A percentile compares a stretch with the other conserved stretches of the same genome.
phyloP scores from a whole-genome alignment of 2,329 filamentous ascomycete species.

The Colletotrichum australisinense region DNA sequence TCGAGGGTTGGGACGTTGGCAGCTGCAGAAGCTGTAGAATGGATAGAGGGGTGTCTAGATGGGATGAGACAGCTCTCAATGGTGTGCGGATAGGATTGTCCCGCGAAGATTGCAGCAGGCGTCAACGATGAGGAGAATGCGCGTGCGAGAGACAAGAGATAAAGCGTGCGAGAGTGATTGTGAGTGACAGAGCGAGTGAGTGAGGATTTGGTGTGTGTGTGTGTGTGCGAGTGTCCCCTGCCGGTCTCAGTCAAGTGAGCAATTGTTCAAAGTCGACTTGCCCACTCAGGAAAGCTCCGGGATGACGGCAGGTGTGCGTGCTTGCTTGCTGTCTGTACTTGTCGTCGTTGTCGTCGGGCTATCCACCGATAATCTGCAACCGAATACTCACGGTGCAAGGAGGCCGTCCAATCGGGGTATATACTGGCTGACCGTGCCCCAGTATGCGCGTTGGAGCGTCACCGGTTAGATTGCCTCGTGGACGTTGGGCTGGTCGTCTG shows the following conservation, averaged over 20 bases:
- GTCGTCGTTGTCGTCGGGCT: constrained; percentile 23
- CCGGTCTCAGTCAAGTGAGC: constrained; percentile 30
- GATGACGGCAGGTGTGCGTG: constrained; percentile 30
- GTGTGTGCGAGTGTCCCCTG: constrained; percentile 23
- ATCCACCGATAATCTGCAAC: constrained; percentile 26
- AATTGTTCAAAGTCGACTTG: constrained; percentile 31
- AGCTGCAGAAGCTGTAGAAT: constrained; percentile 31
- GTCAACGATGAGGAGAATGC: constrained; percentile 9
- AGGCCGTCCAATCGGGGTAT: constrained; percentile 31
- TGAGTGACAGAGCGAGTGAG: background rate
- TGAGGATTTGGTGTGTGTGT: background rate
- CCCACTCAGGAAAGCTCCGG: constrained; percentile 28
- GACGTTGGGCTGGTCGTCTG: background rate
- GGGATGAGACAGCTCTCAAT: constrained; percentile 4
- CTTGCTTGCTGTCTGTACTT: constrained; percentile 24
- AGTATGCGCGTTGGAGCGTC: constrained; percentile 13
- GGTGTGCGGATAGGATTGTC: constrained; percentile 25
- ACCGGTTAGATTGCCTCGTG: constrained; percentile 18
- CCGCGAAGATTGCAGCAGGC: constrained; percentile 1
- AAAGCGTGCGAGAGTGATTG: background rate
- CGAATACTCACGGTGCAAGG: constrained; percentile 17
- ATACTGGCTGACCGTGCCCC: constrained; percentile 24
- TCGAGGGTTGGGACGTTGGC: constrained; percentile 18
- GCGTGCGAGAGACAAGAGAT: constrained; percentile 9
- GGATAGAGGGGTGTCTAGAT: constrained; percentile 20